Evolutionary conservation across 306 rosid species (phyloP), one percentile per base, ranked within the genome.

Genomic region (Delonix regia): DNA sequence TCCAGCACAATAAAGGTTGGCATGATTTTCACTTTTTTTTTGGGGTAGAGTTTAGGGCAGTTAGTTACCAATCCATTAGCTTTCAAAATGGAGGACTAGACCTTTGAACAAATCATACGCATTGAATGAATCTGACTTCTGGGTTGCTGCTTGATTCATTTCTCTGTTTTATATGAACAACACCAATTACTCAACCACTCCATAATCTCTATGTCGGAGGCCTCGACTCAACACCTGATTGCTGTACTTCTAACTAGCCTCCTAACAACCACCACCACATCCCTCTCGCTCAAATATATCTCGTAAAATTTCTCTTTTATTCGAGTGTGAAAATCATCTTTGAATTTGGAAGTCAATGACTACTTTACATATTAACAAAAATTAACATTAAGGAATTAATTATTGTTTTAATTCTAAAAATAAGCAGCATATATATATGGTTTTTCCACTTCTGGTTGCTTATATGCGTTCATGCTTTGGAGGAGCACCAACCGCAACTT

Each of bases 401-500:
- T 36, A 6, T 36, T 39, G 9, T 5, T 39, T 39, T 39, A 10
- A 39, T 0, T 39, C 44, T 1, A 41, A 41, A 41, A 41, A 41
- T 41, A 8, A 30, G 33, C 33, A 30, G 33, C 33, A 30, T 41
- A 9, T 7, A 41, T 41, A 2, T 41, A n/a, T n/a, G n/a, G n/a
- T 41, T 41, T 41, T 8, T 9, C 45, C 45, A 41, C 12, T 9
- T 41, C 5, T 13, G 41, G 19, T 60, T 62, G 68, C 68, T 9
- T 33, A 33, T 62, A 2, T 61, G 22, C 42, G 10, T 28, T 6
- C 9, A 19, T 51, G 16, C 34, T 13, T 28, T 9, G 44, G 22
- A n/a, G 15, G 19, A 65, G 39, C 66, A 63, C 82, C 79, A 63
- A 77, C 47, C 36, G 27, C 71, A 61, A 14, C 9, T 53, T 4